Base-by-base conservation (phyloP, 2,329 filamentous ascomycete genomes). In the Hymenoscyphus albidus region DNA sequence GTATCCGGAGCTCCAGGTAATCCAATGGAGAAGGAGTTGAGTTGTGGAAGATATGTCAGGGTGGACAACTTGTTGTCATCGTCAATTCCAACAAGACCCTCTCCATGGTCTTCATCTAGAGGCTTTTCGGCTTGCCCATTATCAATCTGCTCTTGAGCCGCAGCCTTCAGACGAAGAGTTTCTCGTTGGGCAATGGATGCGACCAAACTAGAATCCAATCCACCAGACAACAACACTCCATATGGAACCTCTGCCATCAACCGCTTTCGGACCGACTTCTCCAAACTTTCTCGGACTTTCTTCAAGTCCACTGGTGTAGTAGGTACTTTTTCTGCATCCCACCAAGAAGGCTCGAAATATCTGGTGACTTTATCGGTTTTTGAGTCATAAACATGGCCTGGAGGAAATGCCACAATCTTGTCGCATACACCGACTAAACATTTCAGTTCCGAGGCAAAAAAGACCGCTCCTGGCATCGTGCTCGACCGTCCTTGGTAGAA, bases 231-330 rank as follows among this genome's bases (percentile, higher is more conserved):
- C 65, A 99, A 81, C 27, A 99, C 95, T 78, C 95, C 95, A 77
- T 97, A 99, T 16, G 95, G 95, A 42, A 99, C 95, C 80, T 99
- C 95, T 27, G 95, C 95, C 95, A 99, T 99, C 77, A 99, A 84
- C 70, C 95, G 89, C 82, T 99, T 99, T 75, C 94, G 88, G 64
- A 99, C 95, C 12, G 95, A 88, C 78, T 88, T 91, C 83, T 98
- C 95, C 66, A 99, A 83, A 1, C 89, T 88, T 75, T 89, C 85
- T 70, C 95, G 87, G 71, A 99, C 84, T 62, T 86, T 77, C 82
- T 90, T 96, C 77, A 93, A 88, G 80, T 98, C 91, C 66, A 97
- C 81, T 0, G 94, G 92, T 18, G 84, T 89, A 62, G 88, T 83
- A 16, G 95, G 95, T 48, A 97, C 85, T 74, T 86, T 90, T 74